A percentile compares a stretch with the other conserved stretches of the same genome.
Evolutionary conservation across 352 stramenopile species (phyloP).

Genomic region (Thalassiosira sp.): DNA sequence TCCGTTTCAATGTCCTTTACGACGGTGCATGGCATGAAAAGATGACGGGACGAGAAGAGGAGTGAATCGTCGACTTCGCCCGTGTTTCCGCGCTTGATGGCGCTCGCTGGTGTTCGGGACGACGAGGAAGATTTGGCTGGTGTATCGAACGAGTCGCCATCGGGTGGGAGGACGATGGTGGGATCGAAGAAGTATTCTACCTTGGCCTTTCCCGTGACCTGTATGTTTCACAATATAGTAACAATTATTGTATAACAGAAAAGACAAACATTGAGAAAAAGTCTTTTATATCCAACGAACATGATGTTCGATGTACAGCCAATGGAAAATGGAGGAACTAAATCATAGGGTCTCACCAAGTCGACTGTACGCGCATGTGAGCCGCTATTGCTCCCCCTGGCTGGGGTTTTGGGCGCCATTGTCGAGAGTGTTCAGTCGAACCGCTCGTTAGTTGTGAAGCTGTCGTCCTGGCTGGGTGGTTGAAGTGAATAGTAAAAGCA

Average conservation of each 20-base stretch:
- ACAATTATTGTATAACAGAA: not conserved
- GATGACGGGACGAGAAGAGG: conserved; percentile 67
- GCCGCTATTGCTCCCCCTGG: conserved; percentile 2
- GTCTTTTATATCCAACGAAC: too few relatives aligned
- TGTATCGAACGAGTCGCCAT: conserved; percentile 38
- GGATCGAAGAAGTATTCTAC: conserved; percentile 83
- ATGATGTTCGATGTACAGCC: too few relatives aligned
- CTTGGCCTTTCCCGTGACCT: conserved; percentile 81
- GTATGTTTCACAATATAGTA: not conserved
- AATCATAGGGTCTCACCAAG: conserved; percentile 30
- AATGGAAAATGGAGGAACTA: not conserved
- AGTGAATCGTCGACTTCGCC: conserved; percentile 39
- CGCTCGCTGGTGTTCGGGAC: not conserved
- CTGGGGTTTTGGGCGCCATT: conserved; percentile 20
- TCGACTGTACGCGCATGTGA: conserved; percentile 34
- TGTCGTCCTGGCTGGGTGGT: too few relatives aligned
- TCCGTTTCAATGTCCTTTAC: conserved; percentile 71
- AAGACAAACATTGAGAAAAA: too few relatives aligned
- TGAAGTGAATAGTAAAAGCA: too few relatives aligned
- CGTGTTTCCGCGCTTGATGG: conserved; percentile 15
- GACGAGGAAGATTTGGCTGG: conserved; percentile 8
- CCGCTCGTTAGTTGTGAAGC: too few relatives aligned
- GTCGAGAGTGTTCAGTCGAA: too few relatives aligned
- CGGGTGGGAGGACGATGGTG: conserved; percentile 50
- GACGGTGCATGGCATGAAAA: conserved; percentile 78